phyloP scores from a whole-genome alignment of 2,329 filamentous ascomycete genomes.

The Cytospora paraplurivora region DNA sequence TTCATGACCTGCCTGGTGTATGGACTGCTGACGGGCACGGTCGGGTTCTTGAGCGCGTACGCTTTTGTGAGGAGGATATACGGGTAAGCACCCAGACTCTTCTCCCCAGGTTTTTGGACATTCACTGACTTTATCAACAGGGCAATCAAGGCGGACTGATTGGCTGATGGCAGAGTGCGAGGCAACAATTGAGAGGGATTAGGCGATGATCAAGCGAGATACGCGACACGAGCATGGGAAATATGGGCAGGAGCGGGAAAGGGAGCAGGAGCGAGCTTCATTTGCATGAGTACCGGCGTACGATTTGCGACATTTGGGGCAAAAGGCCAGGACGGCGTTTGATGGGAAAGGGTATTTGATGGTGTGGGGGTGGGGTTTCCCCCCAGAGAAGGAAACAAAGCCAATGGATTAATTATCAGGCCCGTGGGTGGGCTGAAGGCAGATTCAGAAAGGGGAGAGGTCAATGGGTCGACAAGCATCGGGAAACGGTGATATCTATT shows the following conservation, averaged over 20 bases:
- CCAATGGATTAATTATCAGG: no score
- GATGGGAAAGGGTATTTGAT: not conserved
- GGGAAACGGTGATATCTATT: no score
- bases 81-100: slow-evolving; percentile 53
- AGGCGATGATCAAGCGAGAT: not conserved
- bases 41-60: slow-evolving; percentile 83
- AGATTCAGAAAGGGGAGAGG: no score
- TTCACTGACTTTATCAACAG: slow-evolving; percentile 37
- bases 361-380: no score
- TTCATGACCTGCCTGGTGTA: slow-evolving; percentile 81
- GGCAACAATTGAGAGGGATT: not conserved
- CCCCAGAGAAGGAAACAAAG: no score
- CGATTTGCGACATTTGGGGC: slow-evolving; percentile 7
- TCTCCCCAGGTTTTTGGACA: not conserved
- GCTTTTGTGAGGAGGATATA: slow-evolving; percentile 84
- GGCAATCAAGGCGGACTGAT: slow-evolving; percentile 55
- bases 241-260: not conserved
- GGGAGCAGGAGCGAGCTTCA: slow-evolving; percentile 5
- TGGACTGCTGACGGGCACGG: slow-evolving; percentile 76
- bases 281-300: slow-evolving; percentile 27
- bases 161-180: not conserved
- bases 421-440: no score
- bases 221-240: slow-evolving; percentile 12
- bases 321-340: slow-evolving; percentile 15
- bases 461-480: no score